These are phyloP conservation scores for Scedosporium minutisporum DNA, from an alignment of 2,329 filamentous ascomycete genomes.

Conservation along the genomic window DNA sequence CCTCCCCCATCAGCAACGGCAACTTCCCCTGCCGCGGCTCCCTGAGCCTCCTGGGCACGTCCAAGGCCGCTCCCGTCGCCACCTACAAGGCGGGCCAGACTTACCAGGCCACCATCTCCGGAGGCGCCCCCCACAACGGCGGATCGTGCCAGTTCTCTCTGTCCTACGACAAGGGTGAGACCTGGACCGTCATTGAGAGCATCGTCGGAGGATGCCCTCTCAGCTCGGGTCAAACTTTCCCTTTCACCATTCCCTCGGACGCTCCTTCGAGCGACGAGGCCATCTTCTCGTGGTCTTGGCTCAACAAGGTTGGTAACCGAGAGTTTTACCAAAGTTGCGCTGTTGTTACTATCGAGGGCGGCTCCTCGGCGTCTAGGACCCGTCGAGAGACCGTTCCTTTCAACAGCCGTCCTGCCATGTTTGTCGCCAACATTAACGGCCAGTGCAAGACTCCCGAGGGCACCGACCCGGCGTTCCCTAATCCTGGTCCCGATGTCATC, in stretches of 20 bases:
- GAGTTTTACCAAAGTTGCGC: slow-evolving; percentile 89
- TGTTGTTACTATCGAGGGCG: slow-evolving; percentile 48
- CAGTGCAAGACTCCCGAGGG: slow-evolving; percentile 49
- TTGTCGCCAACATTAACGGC: slow-evolving; percentile 58
- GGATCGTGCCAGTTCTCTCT: slow-evolving; percentile 70
- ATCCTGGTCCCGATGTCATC: slow-evolving; percentile 49
- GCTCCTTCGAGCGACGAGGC: slow-evolving; percentile 47
- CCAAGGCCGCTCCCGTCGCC: slow-evolving; percentile 42
- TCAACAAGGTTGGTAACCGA: slow-evolving; percentile 66
- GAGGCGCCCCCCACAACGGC: slow-evolving; percentile 54
- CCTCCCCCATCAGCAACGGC: slow-evolving; percentile 54
- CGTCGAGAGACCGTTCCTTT: slow-evolving; percentile 28
- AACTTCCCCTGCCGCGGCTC: slow-evolving; percentile 72
- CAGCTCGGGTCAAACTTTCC: slow-evolving; percentile 37
- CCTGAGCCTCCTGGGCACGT: slow-evolving; percentile 36
- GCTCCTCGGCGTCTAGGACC: slow-evolving; percentile 21
- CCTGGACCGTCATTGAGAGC: slow-evolving; percentile 58
- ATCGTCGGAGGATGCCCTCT: slow-evolving; percentile 46
- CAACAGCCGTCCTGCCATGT: slow-evolving; percentile 53
- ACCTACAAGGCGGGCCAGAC: slow-evolving; percentile 52
- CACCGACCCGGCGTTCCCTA: slow-evolving; percentile 53
- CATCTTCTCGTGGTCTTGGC: slow-evolving; percentile 68
- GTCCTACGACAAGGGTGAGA: slow-evolving; percentile 60
- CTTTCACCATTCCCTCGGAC: slow-evolving; percentile 57
- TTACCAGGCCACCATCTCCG: slow-evolving; percentile 55